phyloP scores from a whole-genome alignment of 23 red algal genomes.

The Cyanidioschyzon merolae region DNA sequence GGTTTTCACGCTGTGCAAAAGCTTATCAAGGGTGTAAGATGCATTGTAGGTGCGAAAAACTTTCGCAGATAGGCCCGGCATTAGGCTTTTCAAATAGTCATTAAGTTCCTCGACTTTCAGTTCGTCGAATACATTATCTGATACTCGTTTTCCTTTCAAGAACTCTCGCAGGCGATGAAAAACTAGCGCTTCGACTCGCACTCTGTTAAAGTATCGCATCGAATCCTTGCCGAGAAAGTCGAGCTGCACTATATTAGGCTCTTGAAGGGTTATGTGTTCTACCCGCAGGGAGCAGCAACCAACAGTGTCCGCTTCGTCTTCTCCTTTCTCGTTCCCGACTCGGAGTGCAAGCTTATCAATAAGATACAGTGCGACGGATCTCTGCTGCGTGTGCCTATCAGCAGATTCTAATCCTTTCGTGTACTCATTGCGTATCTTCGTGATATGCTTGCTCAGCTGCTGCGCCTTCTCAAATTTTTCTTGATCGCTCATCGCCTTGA shows the following conservation, averaged over 20 bases:
- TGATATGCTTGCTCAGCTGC: conserved; percentile 51
- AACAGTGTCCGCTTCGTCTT: conserved; percentile 97
- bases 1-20: conserved; percentile 28
- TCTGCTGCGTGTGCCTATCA: conserved; percentile 48
- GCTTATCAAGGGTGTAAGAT: conserved; percentile 58
- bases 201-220: conserved; percentile 79
- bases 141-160: conserved; percentile 31
- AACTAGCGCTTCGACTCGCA: conserved; percentile 57
- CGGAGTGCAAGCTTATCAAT: conserved; percentile 96
- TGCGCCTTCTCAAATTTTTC: conserved; percentile 95
- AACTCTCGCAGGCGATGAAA: conserved; percentile 65
- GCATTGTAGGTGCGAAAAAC: conserved; percentile 99
- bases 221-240: conserved; percentile 98
- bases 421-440: conserved; percentile 66
- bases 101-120: conserved; percentile 66
- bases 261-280: conserved; percentile 65
- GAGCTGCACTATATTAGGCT: conserved; percentile 51
- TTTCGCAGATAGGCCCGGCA: conserved; percentile 91
- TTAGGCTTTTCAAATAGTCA: conserved; percentile 80
- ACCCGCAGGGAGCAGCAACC: conserved; percentile 97
- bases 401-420: conserved; percentile 37
- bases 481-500: conserved; percentile 88
- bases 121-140: conserved; percentile 71
- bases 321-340: conserved; percentile 96
- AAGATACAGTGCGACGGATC: conserved; percentile 81